Percentiles rank a stretch among this genome's conserved stretches.
phyloP scores from a whole-genome alignment of 177 flowering plant species.

The Vitis hybrid region DNA sequence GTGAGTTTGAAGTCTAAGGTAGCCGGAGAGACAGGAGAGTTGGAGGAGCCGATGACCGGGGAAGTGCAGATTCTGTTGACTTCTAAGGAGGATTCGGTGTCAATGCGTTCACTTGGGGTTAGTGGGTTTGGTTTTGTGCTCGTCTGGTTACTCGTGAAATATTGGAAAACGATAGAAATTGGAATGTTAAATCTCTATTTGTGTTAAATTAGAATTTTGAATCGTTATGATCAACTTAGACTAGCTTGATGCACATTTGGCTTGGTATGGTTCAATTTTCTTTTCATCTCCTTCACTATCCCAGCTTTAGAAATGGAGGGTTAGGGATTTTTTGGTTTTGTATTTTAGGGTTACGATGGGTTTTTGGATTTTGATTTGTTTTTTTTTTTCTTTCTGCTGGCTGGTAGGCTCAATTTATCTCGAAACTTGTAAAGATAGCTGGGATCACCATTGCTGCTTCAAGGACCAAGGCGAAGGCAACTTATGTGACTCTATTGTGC shows the following conservation, averaged over 20 bases:
- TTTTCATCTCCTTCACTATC: no score
- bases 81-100: conserved; percentile 80
- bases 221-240: no score
- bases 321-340: neutral
- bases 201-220: neutral
- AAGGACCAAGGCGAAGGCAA: conserved; percentile 95
- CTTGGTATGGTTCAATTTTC: no score
- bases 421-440: conserved; percentile 85
- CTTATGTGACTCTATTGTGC: conserved; percentile 80
- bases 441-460: conserved; percentile 98
- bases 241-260: no score
- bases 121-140: conserved; percentile 20
- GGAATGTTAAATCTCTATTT: no score
- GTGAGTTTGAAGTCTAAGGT: conserved; percentile 72
- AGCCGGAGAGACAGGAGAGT: conserved; percentile 73
- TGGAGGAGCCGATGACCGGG: conserved; percentile 74
- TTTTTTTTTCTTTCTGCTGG: neutral
- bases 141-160: neutral
- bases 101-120: conserved; percentile 94
- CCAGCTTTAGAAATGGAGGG: no score
- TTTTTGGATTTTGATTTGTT: neutral
- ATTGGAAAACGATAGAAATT: neutral
- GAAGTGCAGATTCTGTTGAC: conserved; percentile 84
- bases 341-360: neutral
- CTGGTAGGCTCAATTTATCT: conserved; percentile 79